Evolutionary conservation across 768 basidiomycete species (phyloP).

Genomic region (Tephrocybe rancida): DNA sequence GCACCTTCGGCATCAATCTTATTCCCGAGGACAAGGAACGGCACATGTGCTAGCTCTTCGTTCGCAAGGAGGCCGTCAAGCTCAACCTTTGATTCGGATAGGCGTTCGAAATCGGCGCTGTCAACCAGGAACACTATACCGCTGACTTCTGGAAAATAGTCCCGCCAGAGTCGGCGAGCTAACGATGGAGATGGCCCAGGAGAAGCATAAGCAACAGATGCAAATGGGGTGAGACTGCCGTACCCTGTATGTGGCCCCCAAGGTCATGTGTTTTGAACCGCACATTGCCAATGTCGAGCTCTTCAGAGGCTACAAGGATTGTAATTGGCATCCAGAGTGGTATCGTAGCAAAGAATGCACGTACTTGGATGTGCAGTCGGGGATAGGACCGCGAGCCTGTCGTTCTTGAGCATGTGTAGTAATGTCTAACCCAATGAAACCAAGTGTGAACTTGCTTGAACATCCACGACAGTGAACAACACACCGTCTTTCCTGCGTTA

Average conservation of each 20-base stretch:
- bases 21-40: slow-evolving; percentile 98
- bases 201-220: not conserved
- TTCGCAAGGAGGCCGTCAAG: slow-evolving; percentile 94
- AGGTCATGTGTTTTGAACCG: slow-evolving; percentile 99
- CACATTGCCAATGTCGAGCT: slow-evolving; percentile 96
- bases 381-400: slow-evolving; percentile 94
- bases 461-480: no score
- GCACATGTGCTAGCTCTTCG: slow-evolving; percentile 92
- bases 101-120: slow-evolving; percentile 94
- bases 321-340: not conserved
- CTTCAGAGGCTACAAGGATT: slow-evolving; percentile 83
- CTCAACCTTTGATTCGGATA: slow-evolving; percentile 95
- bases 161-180: slow-evolving; percentile 98
- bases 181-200: not conserved
- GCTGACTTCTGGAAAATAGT: slow-evolving; percentile 99
- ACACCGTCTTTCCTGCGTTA: slow-evolving; percentile 98
- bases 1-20: slow-evolving; percentile 98
- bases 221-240: slow-evolving; percentile 15
- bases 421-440: slow-evolving; percentile 62
- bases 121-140: slow-evolving; percentile 99
- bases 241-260: slow-evolving; percentile 96
- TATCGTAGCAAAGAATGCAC: slow-evolving; percentile 25
- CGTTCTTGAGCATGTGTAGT: slow-evolving; percentile 99
- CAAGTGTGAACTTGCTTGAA: no score
- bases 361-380: slow-evolving; percentile 97